Evolutionary conservation across 2,329 filamentous ascomycete species (phyloP).

Genomic region (Ophiostoma perfectum): DNA sequence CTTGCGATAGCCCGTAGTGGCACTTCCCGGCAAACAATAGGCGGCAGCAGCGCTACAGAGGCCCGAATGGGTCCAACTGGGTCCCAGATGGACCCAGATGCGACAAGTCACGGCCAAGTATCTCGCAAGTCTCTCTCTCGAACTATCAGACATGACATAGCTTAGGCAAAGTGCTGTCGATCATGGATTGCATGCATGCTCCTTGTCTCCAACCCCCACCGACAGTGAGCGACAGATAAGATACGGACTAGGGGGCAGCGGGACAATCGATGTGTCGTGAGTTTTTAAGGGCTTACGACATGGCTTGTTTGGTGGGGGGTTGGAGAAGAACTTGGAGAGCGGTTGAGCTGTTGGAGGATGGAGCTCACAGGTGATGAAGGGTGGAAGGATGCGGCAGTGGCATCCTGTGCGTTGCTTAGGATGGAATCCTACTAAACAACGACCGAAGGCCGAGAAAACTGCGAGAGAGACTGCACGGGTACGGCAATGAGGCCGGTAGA

Average conservation of each 20-base stretch:
- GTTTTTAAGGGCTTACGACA: conserved; percentile 2
- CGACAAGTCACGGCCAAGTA: neutral
- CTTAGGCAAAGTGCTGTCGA: neutral
- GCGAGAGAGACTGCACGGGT: neutral
- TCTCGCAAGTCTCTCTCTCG: neutral
- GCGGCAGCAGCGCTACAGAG: conserved; percentile 10
- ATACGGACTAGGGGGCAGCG: neutral
- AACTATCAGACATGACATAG: neutral
- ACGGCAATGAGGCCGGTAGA: too few species aligned
- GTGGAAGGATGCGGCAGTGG: neutral
- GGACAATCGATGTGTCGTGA: neutral
- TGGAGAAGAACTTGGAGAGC: neutral
- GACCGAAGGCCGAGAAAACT: neutral
- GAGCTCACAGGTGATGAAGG: neutral
- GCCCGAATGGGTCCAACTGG: neutral
- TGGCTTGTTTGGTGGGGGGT: neutral
- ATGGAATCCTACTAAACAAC: neutral
- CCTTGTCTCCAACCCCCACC: neutral
- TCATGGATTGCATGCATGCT: neutral
- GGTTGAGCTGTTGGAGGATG: neutral
- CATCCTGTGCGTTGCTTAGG: neutral
- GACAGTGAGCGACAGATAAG: neutral
- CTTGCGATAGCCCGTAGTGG: neutral
- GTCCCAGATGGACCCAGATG: neutral
- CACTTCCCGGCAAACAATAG: neutral